phyloP scores from a whole-genome alignment of 2,329 filamentous ascomycete species.

The Aspergillus sp. region DNA sequence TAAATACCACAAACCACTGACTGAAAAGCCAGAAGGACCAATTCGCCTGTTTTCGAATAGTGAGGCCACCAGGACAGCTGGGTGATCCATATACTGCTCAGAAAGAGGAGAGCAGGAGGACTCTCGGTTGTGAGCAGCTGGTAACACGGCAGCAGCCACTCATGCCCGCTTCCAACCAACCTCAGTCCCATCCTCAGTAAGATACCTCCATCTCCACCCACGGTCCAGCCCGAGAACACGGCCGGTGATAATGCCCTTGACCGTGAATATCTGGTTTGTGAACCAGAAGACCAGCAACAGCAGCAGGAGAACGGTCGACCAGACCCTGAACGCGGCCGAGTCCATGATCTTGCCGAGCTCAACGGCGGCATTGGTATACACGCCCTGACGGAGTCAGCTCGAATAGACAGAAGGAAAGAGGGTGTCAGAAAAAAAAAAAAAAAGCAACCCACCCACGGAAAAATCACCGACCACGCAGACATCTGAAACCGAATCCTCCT shows the following conservation, averaged over 20 bases:
- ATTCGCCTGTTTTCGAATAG: too few species aligned
- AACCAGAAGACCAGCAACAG: constrained; percentile 28
- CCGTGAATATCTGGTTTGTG: constrained; percentile 20
- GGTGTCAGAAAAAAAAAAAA: too few species aligned
- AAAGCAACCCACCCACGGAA: constrained; percentile 28
- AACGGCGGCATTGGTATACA: constrained; percentile 32
- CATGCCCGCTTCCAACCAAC: background rate
- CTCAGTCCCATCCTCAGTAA: background rate
- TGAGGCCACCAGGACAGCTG: too few species aligned
- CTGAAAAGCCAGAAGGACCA: too few species aligned
- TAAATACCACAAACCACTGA: too few species aligned
- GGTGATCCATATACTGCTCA: too few species aligned
- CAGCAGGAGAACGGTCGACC: constrained; percentile 28
- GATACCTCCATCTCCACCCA: constrained; percentile 11
- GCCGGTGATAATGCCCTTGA: constrained; percentile 22
- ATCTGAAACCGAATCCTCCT: constrained; percentile 19
- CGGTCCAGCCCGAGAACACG: constrained; percentile 20
- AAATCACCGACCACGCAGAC: constrained; percentile 29
- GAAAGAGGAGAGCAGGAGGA: too few species aligned
- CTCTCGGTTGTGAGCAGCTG: too few species aligned
- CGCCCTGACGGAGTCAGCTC: too few species aligned
- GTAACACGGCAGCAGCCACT: too few species aligned
- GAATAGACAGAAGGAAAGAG: too few species aligned
- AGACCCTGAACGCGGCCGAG: constrained; percentile 29
- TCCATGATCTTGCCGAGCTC: constrained; percentile 31